These are phyloP conservation scores for Neurospora pannonica DNA, from an alignment of 495 filamentous ascomycete species.

Conservation along the genomic window DNA sequence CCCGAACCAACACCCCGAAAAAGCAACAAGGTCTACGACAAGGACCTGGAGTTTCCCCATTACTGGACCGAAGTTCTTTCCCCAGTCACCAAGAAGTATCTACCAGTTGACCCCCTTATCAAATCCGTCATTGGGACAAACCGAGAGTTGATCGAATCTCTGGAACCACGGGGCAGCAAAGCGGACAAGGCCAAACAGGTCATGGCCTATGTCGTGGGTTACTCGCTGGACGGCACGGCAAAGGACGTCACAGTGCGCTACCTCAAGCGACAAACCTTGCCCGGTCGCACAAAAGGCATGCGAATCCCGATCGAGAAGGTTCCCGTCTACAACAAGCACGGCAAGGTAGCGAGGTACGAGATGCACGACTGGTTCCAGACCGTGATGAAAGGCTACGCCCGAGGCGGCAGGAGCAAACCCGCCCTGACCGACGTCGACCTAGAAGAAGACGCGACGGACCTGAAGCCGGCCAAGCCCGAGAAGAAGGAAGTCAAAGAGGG, in stretches of 20 bases:
- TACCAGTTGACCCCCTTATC: conserved; percentile 68
- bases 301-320: conserved; percentile 69
- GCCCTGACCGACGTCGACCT: conserved; percentile 58
- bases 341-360: conserved; percentile 60
- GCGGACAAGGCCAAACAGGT: conserved; percentile 82
- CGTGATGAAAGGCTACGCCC: conserved; percentile 62
- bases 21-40: conserved; percentile 42
- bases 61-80: conserved; percentile 93
- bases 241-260: conserved; percentile 95
- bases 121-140: conserved; percentile 57
- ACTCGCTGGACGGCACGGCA: conserved; percentile 75
- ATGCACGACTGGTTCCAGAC: conserved; percentile 79
- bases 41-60: conserved; percentile 68
- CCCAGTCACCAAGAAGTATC: conserved; percentile 63
- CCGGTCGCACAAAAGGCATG: conserved; percentile 83
- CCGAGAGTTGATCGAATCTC: conserved; percentile 58
- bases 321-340: conserved; percentile 60
- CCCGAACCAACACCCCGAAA: conserved; percentile 8
- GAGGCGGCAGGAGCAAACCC: conserved; percentile 41
- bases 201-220: conserved; percentile 83
- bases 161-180: conserved; percentile 74
- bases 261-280: conserved; percentile 71
- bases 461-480: conserved; percentile 59
- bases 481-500: conserved; percentile 61
- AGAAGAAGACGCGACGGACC: conserved; percentile 64